Base-by-base conservation (phyloP, 306 rosid species). In the Rosa multiflora region DNA sequence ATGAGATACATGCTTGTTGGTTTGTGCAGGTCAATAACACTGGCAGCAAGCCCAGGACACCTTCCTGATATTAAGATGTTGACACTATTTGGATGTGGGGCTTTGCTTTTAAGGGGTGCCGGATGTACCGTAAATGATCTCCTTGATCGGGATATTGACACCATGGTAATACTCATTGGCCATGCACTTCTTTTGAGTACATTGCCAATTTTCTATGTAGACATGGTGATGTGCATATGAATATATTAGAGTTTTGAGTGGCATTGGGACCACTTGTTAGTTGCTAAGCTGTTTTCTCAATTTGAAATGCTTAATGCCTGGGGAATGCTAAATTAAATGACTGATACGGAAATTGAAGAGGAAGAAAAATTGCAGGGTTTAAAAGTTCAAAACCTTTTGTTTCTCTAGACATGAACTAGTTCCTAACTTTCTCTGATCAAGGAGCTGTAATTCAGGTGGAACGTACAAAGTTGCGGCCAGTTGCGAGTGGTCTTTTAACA, bases 111-210 rank as follows among this genome's bases (percentile, higher is more conserved):
- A 44, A 87, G 99, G 86, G 97, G 97, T 10, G 97, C 96, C 10
- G 97, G 97, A 17, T 94, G 95, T 86, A 94, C 97, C 51, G 6
- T 92, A 70, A 94, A 94, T 74, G 99, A 94, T 76, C 95, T 94
- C 56, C 86, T 94, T 68, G 97, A 91, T 78, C 92, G 83, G 58
- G 96, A 94, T 76, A 92, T 94, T 76, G 99, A 94, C 82, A 85
- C 85, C 63, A 88, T 64, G 92, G 99, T 87, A 83, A 75, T 48
- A 40, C 58, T 74, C 59, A 52, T 12, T 44, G 11, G 55, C 75
- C 80, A 40, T 63, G 37, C 51, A 78, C 6, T 72, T 44, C 14
- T 1, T 13, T 47, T 47, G 4, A 49, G 46, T 66, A 7, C 67
- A 61, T 26, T 61, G 18, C 10, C 3, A 17, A 23, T 61, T 61